Percentiles rank a stretch among this genome's conserved stretches.
Conservation (phyloP, 1,284 basidiomycete genomes). For the Cryptococcus neoformans region DNA sequence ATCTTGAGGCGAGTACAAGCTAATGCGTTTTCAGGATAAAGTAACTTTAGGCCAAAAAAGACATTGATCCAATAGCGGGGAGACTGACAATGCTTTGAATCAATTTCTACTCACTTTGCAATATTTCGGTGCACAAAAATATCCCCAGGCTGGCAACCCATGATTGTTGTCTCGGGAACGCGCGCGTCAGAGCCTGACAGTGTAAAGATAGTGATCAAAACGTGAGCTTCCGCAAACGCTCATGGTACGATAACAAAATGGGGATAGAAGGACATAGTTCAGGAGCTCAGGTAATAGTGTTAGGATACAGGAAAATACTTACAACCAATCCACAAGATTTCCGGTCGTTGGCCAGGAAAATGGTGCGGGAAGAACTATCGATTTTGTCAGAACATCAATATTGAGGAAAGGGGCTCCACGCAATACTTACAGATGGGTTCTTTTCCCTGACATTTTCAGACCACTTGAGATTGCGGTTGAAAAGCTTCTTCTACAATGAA, state of each 20-base stretch:
- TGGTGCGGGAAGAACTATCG: constrained; percentile 43
- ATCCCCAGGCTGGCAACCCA: constrained; percentile 45
- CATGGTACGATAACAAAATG: neutral
- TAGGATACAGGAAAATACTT: constrained; percentile 2
- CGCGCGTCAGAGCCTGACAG: constrained; percentile 42
- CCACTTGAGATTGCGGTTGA: constrained; percentile 27
- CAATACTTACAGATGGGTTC: constrained; percentile 23
- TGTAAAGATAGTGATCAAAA: no score
- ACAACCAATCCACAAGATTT: constrained; percentile 49
- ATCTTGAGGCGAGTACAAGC: constrained; percentile 42
- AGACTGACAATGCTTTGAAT: neutral
- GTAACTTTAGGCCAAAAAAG: neutral
- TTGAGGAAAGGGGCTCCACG: neutral
- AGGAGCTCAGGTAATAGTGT: no score
- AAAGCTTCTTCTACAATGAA: constrained; percentile 19
- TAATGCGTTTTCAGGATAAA: constrained; percentile 3
- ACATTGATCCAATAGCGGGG: neutral
- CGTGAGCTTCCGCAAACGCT: neutral
- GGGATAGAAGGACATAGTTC: no score
- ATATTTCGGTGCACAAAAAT: constrained; percentile 47
- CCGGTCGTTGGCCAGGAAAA: constrained; percentile 44
- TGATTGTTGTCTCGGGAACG: constrained; percentile 45
- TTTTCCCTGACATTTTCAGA: constrained; percentile 18
- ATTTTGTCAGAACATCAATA: neutral
- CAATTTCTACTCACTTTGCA: constrained; percentile 35